Conservation (phyloP, 257 asterid genomes). For the Agastache rugosa region DNA sequence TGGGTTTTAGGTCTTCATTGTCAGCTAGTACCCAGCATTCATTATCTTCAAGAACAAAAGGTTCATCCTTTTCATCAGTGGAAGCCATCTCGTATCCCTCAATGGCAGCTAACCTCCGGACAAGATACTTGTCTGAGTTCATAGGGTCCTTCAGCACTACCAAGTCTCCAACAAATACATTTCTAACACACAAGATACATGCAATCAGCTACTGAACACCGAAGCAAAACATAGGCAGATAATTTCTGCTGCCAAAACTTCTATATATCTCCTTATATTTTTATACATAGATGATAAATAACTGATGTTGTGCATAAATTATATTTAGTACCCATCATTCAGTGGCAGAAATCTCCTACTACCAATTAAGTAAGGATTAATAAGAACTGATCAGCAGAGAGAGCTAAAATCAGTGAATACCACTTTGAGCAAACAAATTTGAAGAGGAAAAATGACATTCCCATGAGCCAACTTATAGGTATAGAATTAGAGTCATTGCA, state of each 20-base stretch:
- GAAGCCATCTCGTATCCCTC: conserved; percentile 94
- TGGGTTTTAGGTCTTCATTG: conserved; percentile 64
- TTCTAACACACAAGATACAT: conserved; percentile 48
- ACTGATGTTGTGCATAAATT: conserved; percentile 1
- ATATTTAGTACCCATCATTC: conserved; percentile 5
- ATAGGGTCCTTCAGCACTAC: conserved; percentile 79
- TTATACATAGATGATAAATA: background rate
- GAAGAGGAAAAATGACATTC: too few species aligned
- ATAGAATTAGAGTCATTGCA: conserved; percentile 12
- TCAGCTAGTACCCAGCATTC: conserved; percentile 89
- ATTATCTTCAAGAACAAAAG: conserved; percentile 80
- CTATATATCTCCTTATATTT: background rate
- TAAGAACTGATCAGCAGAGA: background rate
- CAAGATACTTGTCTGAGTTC: conserved; percentile 60
- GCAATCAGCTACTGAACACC: conserved; percentile 17
- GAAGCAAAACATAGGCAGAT: conserved; percentile 1
- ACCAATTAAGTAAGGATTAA: background rate
- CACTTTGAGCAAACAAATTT: background rate
- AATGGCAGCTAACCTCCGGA: conserved; percentile 79
- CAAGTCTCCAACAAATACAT: conserved; percentile 74
- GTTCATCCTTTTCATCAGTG: conserved; percentile 70
- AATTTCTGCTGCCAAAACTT: background rate
- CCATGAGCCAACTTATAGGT: background rate
- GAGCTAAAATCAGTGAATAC: background rate
- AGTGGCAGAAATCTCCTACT: background rate